Evolutionary conservation across 2,329 filamentous ascomycete species (phyloP).

Genomic region (Phialophora macrospora): DNA sequence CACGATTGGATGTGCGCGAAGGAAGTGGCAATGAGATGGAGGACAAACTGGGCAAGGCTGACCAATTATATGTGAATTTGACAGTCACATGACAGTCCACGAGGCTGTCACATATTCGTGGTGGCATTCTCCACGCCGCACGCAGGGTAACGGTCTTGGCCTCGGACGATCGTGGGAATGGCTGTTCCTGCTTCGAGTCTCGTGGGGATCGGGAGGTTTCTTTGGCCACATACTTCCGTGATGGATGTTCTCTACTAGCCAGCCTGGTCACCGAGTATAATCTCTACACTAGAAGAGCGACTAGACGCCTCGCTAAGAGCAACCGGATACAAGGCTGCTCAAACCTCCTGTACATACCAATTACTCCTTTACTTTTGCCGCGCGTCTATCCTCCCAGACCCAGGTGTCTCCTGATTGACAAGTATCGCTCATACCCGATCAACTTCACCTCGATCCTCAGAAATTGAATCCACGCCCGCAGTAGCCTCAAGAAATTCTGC

Average conservation of each 20-base stretch:
- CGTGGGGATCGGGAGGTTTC: background rate
- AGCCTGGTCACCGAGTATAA: background rate
- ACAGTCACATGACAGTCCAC: background rate
- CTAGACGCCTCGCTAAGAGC: constrained; percentile 16
- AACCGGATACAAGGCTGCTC: background rate
- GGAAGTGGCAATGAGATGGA: background rate
- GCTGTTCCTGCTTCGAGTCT: background rate
- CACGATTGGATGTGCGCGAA: background rate
- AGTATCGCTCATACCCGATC: constrained; percentile 62
- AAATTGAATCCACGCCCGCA: constrained; percentile 60
- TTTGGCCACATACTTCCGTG: too few species aligned
- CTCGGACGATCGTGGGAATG: background rate
- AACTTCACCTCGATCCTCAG: constrained; percentile 63
- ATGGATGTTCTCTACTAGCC: background rate
- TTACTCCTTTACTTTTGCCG: background rate
- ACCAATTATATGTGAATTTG: background rate
- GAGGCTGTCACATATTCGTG: background rate
- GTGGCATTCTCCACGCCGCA: background rate
- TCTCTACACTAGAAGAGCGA: background rate
- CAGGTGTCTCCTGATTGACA: constrained; percentile 57
- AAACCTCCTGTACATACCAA: background rate
- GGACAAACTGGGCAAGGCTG: background rate
- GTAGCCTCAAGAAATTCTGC: constrained; percentile 56
- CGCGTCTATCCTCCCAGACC: constrained; percentile 46
- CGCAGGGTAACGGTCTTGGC: too few species aligned